Conservation (phyloP, 2,329 filamentous ascomycete genomes). For the Cytospora mali region DNA sequence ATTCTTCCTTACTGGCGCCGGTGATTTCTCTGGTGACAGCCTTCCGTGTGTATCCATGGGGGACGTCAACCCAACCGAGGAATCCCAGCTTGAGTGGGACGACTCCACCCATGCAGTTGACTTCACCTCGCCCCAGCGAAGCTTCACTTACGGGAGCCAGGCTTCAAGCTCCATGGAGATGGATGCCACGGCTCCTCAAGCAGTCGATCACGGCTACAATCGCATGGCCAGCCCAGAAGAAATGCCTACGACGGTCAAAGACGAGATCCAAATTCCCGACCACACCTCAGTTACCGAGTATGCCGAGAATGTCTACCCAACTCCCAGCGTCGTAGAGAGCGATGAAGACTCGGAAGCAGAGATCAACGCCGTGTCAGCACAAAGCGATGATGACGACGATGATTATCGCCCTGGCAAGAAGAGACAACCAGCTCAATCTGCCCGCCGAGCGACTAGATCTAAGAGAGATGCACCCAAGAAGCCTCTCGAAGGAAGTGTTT, state of each 20-base stretch:
- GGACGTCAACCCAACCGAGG: constrained; percentile 40
- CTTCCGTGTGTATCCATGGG: constrained; percentile 38
- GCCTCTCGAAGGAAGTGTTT: constrained; percentile 10
- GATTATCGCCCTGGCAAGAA: constrained; percentile 22
- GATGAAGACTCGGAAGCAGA: constrained; percentile 21
- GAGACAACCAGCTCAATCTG: neutral
- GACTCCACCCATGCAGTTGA: constrained; percentile 34
- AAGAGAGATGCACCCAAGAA: constrained; percentile 32
- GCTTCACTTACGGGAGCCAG: constrained; percentile 40
- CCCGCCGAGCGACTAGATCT: constrained; percentile 21
- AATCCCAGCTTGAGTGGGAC: constrained; percentile 34
- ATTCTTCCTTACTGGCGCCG: constrained; percentile 36
- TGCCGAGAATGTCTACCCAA: constrained; percentile 16
- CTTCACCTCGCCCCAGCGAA: constrained; percentile 33
- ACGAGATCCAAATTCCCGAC: constrained; percentile 20
- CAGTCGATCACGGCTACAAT: constrained; percentile 27
- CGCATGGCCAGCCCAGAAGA: constrained; percentile 35
- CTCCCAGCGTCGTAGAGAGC: constrained; percentile 24
- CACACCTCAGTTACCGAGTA: neutral
- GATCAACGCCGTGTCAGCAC: constrained; percentile 7
- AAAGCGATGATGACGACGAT: constrained; percentile 22
- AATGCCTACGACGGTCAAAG: constrained; percentile 21
- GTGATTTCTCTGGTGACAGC: constrained; percentile 30
- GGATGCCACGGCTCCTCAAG: constrained; percentile 29
- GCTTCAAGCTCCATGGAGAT: constrained; percentile 31